These are phyloP conservation scores for Erigeron canadensis DNA, from an alignment of 129 eudicot genomes.

Conservation along the genomic window DNA sequence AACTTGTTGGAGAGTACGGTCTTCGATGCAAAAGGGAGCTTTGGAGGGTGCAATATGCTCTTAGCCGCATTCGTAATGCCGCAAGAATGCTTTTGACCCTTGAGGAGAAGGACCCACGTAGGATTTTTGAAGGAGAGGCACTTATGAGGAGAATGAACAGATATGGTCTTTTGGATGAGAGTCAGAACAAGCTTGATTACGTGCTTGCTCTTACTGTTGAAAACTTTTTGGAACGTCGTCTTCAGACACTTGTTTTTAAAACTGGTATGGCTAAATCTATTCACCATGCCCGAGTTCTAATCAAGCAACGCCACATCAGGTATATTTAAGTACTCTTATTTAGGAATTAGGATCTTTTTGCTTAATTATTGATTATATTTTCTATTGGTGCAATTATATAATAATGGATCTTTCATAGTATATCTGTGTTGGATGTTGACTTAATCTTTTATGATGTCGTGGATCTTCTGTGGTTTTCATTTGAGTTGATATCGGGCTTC, in stretches of 20 bases:
- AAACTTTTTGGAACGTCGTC: conserved; percentile 73
- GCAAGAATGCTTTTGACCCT: no score
- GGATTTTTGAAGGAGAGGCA: conserved; percentile 81
- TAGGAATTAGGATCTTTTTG: no score
- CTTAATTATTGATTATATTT: no score
- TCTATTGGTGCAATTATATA: no score
- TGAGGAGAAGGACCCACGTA: conserved; percentile 15
- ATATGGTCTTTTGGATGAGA: conserved; percentile 64
- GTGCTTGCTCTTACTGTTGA: conserved; percentile 74
- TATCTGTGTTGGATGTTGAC: no score
- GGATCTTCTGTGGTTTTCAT: no score
- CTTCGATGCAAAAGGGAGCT: conserved; percentile 75
- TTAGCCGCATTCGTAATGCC: no score
- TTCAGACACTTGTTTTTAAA: conserved; percentile 22
- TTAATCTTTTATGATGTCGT: no score
- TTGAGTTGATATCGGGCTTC: no score
- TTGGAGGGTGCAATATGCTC: conserved; percentile 61
- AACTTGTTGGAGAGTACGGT: conserved; percentile 76
- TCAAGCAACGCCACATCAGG: conserved; percentile 83
- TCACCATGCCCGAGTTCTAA: conserved; percentile 79
- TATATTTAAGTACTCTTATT: conserved; percentile 4
- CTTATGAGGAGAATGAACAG: conserved; percentile 75
- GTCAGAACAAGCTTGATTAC: conserved; percentile 80
- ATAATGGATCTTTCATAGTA: no score
- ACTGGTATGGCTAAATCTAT: conserved; percentile 9